Evolutionary conservation across 495 filamentous ascomycete species (phyloP), one percentile per base, ranked within the genome.

Genomic region (Echria macrotheca): DNA sequence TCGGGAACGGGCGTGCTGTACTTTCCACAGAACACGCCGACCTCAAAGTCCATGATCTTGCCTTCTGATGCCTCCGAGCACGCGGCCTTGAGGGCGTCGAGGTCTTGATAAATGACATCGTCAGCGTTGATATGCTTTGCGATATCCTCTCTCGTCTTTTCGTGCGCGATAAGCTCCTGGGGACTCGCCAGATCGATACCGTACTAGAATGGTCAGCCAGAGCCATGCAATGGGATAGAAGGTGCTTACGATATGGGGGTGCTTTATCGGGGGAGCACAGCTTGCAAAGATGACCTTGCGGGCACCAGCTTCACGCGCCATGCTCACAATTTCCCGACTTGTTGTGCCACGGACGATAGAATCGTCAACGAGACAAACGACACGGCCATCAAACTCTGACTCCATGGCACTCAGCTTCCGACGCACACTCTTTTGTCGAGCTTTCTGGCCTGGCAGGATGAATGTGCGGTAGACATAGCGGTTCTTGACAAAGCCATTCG

Each of bases 401-500:
- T 84, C 80, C 73, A 95, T 95, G 43, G 89, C 83, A 58, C 85
- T 93, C 18, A 94, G 75, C 68, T 89, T 89, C 31, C 84, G 70
- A 0, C 85, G 77, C 17, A 89, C 85, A 46, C 83, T 83, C 58
- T 85, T 93, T 58, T 95, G 83, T 4, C 93, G 77, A 18, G 83
- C 80, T 57, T 84, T 83, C 64, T 96, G 91, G 25, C 83, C 84
- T 7, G 90, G 89, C 84, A 95, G 90, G 63, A 96, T 96, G 65
- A 96, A 96, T 0, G 91, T 96, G 28, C 91, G 83, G 76, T 91
- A 94, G 40, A 97, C 87, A 65, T 96, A 97, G 41, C 91, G 81
- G 68, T 96, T 96, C 77, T 96, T 96, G 50, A 95, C 84, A 54
- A 96, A 69, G 4, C 64, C 69, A 33, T 66, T 87, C 50, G 79